A percentile compares a stretch with the other conserved stretches of the same genome.
phyloP scores from a whole-genome alignment of 495 filamentous ascomycete genomes.

The Polyplosphaeria fusca region DNA sequence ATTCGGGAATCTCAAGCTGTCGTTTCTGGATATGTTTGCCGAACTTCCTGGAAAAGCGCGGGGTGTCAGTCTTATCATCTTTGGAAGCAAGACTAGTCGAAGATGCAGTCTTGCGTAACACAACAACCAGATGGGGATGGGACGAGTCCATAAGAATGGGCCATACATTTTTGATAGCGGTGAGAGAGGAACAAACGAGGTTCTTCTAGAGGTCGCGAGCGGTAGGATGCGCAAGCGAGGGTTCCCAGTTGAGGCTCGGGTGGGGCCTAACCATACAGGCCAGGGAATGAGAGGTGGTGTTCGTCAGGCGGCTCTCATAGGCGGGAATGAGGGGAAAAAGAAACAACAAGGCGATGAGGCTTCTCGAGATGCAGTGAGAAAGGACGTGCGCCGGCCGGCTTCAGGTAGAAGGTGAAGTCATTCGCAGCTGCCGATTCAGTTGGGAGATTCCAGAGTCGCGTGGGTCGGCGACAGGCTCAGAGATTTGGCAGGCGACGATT shows the following conservation, averaged over 20 bases:
- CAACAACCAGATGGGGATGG: conserved; percentile 2
- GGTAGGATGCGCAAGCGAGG: conserved; percentile 24
- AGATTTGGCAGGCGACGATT: conserved; percentile 20
- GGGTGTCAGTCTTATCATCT: conserved; percentile 31
- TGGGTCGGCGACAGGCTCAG: conserved; percentile 19
- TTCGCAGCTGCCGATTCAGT: conserved; percentile 9
- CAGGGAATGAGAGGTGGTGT: conserved; percentile 6
- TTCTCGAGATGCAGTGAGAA: conserved; percentile 3
- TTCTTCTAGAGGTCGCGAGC: conserved; percentile 8
- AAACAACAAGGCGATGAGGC: conserved; percentile 16
- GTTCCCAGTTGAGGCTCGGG: neutral
- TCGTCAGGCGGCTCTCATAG: conserved; percentile 25
- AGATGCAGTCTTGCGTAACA: conserved; percentile 21
- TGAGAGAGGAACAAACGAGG: conserved; percentile 10
- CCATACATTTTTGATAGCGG: conserved; percentile 32
- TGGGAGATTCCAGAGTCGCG: conserved; percentile 23
- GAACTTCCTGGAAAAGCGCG: conserved; percentile 75
- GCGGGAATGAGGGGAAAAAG: conserved; percentile 6
- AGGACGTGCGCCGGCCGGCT: conserved; percentile 15
- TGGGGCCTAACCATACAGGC: conserved; percentile 25
- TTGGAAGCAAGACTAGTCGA: conserved; percentile 30
- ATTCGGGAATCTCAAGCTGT: conserved; percentile 97
- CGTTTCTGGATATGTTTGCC: conserved; percentile 98
- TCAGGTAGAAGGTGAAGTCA: conserved; percentile 23
- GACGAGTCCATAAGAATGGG: conserved; percentile 26